Evolutionary conservation across 805 yeast species (phyloP).

Genomic region (Phaffomyces thermotolerans): DNA sequence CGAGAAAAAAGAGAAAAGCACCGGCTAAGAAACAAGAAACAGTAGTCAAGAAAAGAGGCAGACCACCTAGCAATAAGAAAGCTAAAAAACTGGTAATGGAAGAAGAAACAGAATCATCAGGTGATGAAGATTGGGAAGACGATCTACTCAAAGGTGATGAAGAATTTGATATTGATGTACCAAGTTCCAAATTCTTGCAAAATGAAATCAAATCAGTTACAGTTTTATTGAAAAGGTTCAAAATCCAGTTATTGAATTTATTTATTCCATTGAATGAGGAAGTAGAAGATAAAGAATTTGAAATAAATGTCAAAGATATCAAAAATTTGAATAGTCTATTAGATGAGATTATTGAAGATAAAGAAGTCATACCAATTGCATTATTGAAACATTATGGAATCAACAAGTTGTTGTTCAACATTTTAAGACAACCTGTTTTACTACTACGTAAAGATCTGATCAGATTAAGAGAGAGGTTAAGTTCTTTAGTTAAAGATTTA

Average conservation of each 20-base stretch:
- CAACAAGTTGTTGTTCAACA: slow-evolving; percentile 25
- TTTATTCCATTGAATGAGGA: slow-evolving; percentile 6
- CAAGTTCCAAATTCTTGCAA: slow-evolving; percentile 11
- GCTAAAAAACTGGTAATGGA: no score
- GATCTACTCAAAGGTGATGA: slow-evolving; percentile 13
- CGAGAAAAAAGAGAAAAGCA: slow-evolving; percentile 14
- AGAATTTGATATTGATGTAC: slow-evolving; percentile 15
- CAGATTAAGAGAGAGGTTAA: slow-evolving; percentile 13
- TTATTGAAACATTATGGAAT: slow-evolving; percentile 26
- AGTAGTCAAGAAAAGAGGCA: slow-evolving; percentile 1
- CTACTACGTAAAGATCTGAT: slow-evolving; percentile 8
- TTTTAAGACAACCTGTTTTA: slow-evolving; percentile 32
- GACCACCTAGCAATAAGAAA: no score
- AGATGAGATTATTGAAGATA: slow-evolving; percentile 16
- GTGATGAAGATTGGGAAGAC: slow-evolving; percentile 23
- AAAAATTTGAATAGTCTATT: slow-evolving; percentile 20
- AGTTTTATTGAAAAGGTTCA: slow-evolving; percentile 22
- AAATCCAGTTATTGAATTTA: slow-evolving; percentile 21
- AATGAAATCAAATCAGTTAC: slow-evolving; percentile 13
- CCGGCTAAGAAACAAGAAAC: slow-evolving; percentile 11
- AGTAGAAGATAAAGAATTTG: slow-evolving; percentile 8
- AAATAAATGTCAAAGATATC: slow-evolving; percentile 6
- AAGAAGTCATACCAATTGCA: slow-evolving; percentile 23
- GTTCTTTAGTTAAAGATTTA: slow-evolving; percentile 16
- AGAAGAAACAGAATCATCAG: slow-evolving; percentile 19